phyloP scores from a whole-genome alignment of 1,139 yeast species.

The Pichia sp. region DNA sequence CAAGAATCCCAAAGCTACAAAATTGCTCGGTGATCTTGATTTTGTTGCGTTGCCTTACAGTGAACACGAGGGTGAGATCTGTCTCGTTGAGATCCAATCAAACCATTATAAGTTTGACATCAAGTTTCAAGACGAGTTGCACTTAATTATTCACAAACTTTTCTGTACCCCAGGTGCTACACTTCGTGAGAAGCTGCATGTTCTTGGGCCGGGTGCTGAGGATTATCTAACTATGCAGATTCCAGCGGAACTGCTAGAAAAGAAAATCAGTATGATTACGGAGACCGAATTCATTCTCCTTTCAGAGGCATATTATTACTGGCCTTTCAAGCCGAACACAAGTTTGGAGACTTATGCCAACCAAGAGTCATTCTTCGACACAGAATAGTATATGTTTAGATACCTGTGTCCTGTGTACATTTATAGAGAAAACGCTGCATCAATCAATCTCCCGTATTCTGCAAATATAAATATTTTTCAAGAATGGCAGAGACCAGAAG shows the following conservation, averaged over 20 bases:
- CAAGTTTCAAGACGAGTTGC: conserved; percentile 43
- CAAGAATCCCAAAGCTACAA: conserved; percentile 11
- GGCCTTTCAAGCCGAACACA: conserved; percentile 85
- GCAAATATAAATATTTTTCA: no score
- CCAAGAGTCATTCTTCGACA: conserved; percentile 17
- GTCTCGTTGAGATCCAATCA: conserved; percentile 57
- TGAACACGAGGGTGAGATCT: conserved; percentile 18
- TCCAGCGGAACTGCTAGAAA: conserved; percentile 35
- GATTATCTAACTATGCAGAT: conserved; percentile 46
- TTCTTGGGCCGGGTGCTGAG: conserved; percentile 77
- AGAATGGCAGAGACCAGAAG: no score
- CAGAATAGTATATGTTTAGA: conserved; percentile 1
- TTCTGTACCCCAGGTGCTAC: conserved; percentile 47
- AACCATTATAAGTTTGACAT: conserved; percentile 21
- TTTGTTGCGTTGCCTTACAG: conserved; percentile 17
- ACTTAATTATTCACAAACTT: conserved; percentile 59
- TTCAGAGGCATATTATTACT: conserved; percentile 46
- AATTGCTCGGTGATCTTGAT: conserved; percentile 7
- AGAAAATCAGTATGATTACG: conserved; percentile 41
- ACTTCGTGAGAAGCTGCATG: conserved; percentile 40
- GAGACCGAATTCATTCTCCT: conserved; percentile 47
- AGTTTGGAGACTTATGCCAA: conserved; percentile 33
- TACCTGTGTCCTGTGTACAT: no score
- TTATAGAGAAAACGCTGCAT: no score
- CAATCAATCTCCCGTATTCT: no score